Evolutionary conservation across 139 green algal genomes (phyloP).

Genomic region (Trebouxia sp.): DNA sequence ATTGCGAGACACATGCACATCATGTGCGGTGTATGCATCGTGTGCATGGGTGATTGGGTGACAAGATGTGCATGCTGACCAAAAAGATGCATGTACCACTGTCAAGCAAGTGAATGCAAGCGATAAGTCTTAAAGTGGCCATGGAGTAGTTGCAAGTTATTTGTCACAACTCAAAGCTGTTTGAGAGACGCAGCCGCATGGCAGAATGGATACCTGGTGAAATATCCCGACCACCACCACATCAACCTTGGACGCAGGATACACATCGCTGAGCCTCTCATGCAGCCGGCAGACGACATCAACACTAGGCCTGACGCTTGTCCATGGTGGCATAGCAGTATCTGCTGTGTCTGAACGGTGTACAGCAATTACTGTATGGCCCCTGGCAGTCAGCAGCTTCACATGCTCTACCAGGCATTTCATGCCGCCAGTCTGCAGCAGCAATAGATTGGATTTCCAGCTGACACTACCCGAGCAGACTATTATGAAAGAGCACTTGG

Average conservation of each 20-base stretch:
- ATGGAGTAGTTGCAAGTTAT: not conserved
- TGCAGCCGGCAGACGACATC: slow-evolving; percentile 53
- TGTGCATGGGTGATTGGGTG: too few species aligned
- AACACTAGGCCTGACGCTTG: slow-evolving; percentile 43
- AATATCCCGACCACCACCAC: slow-evolving; percentile 75
- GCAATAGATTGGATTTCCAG: slow-evolving; percentile 56
- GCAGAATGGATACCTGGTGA: slow-evolving; percentile 65
- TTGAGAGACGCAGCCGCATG: too few species aligned
- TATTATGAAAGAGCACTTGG: too few species aligned
- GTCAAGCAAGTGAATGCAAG: too few species aligned
- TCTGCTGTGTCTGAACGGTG: slow-evolving; percentile 59
- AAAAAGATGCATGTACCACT: too few species aligned
- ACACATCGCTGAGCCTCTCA: slow-evolving; percentile 62
- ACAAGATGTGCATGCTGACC: too few species aligned
- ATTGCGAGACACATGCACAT: too few species aligned
- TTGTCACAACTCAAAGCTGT: not conserved
- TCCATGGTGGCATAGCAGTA: slow-evolving; percentile 66
- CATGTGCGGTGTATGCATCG: too few species aligned
- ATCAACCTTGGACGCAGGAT: slow-evolving; percentile 54
- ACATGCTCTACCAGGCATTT: slow-evolving; percentile 60
- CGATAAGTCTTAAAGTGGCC: too few species aligned
- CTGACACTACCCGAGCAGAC: too few species aligned
- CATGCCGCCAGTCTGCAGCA: slow-evolving; percentile 59
- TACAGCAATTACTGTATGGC: slow-evolving; percentile 55
- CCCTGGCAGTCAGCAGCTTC: slow-evolving; percentile 31